phyloP scores from a whole-genome alignment of 2,329 filamentous ascomycete genomes.

The Emericellopsis cladophorae region DNA sequence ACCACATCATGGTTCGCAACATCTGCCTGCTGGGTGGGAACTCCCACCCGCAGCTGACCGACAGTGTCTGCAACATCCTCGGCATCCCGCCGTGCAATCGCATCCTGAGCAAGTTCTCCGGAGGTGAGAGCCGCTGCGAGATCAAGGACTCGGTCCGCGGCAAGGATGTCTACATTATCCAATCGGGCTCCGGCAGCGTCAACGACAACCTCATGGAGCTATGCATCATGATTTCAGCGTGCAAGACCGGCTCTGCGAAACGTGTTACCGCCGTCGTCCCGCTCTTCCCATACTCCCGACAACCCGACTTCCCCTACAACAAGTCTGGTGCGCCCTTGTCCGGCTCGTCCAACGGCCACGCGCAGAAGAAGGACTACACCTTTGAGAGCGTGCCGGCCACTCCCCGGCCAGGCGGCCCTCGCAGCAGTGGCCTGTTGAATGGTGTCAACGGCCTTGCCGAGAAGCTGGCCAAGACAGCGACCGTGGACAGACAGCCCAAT shows the following conservation, averaged over 20 bases:
- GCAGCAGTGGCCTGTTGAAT: slow-evolving; percentile 52
- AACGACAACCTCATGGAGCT: slow-evolving; percentile 96
- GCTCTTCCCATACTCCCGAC: slow-evolving; percentile 91
- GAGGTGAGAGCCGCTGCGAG: slow-evolving; percentile 89
- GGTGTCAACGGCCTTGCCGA: slow-evolving; percentile 59
- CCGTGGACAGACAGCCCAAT: slow-evolving; percentile 28
- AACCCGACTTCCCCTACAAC: slow-evolving; percentile 94
- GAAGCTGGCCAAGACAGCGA: slow-evolving; percentile 55
- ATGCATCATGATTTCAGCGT: slow-evolving; percentile 96
- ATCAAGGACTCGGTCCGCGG: slow-evolving; percentile 93
- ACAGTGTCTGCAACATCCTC: slow-evolving; percentile 78
- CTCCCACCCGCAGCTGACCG: slow-evolving; percentile 79
- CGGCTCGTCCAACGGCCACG: slow-evolving; percentile 33
- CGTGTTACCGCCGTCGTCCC: slow-evolving; percentile 89
- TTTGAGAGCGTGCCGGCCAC: slow-evolving; percentile 90
- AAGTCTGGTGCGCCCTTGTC: slow-evolving; percentile 82
- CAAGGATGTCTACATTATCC: slow-evolving; percentile 98
- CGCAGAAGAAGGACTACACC: slow-evolving; percentile 51
- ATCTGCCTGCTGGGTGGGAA: slow-evolving; percentile 88
- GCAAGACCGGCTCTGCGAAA: slow-evolving; percentile 85
- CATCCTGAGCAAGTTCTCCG: slow-evolving; percentile 82
- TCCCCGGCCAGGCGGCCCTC: slow-evolving; percentile 59
- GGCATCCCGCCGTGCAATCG: slow-evolving; percentile 77
- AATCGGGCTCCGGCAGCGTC: slow-evolving; percentile 82
- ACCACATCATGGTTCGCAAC: slow-evolving; percentile 69